Conservation (phyloP, 1,139 yeast genomes). For the Taphrina pruni region DNA sequence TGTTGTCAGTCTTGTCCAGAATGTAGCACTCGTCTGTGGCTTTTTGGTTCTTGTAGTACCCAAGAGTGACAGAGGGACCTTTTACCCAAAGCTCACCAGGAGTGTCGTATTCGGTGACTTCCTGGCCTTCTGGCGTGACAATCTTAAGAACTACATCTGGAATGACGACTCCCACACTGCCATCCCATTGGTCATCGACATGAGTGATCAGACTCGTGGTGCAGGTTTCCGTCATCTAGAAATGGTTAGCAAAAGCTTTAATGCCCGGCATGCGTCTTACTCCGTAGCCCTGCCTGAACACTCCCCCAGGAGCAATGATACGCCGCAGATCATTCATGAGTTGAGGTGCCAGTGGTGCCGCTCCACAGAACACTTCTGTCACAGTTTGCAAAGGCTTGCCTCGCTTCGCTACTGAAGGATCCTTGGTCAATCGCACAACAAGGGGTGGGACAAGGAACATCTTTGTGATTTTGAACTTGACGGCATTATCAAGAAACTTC, state of each 20-base stretch:
- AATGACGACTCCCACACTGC: conserved; percentile 63
- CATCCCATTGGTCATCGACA: conserved; percentile 64
- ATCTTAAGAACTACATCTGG: conserved; percentile 55
- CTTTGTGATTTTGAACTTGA: conserved; percentile 49
- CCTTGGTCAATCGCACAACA: conserved; percentile 53
- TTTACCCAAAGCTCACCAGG: conserved; percentile 80
- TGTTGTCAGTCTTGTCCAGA: conserved; percentile 52
- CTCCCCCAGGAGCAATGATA: conserved; percentile 18
- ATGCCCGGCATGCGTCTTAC: not conserved
- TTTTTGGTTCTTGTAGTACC: conserved; percentile 61
- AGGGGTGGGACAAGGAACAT: conserved; percentile 54
- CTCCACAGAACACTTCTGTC: conserved; percentile 51
- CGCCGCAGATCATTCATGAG: conserved; percentile 45
- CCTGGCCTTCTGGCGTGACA: conserved; percentile 55
- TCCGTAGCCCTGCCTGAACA: conserved; percentile 61
- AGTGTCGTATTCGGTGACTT: conserved; percentile 57
- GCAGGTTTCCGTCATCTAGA: conserved; percentile 79
- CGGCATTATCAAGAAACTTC: conserved; percentile 48
- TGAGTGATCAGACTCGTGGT: conserved; percentile 65
- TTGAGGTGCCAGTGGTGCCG: conserved; percentile 52
- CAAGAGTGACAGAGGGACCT: conserved; percentile 65
- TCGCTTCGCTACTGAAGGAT: conserved; percentile 52
- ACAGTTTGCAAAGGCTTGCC: conserved; percentile 47
- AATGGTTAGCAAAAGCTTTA: not conserved
- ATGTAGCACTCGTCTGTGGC: conserved; percentile 53